phyloP scores from a whole-genome alignment of 106 monocot genomes.

The Gastrodia elata region DNA sequence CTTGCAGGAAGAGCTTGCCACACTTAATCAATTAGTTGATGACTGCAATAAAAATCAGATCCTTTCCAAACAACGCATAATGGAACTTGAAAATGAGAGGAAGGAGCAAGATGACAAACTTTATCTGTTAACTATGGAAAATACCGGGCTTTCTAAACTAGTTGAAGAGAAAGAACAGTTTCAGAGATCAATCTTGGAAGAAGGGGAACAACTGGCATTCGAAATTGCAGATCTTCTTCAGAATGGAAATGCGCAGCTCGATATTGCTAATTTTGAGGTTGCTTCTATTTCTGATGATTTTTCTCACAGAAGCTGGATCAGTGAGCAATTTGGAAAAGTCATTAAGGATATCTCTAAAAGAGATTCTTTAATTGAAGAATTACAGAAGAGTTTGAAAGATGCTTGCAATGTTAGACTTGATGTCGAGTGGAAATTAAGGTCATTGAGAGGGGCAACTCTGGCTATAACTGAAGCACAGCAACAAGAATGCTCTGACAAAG shows the following conservation, averaged over 20 bases:
- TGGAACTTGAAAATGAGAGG: slow-evolving; percentile 37
- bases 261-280: slow-evolving; percentile 51
- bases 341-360: slow-evolving; percentile 48
- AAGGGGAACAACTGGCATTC: slow-evolving; percentile 48
- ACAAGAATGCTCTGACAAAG: slow-evolving; percentile 61
- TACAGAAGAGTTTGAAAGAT: slow-evolving; percentile 66
- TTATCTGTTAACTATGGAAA: slow-evolving; percentile 30
- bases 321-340: slow-evolving; percentile 45
- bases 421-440: slow-evolving; percentile 78
- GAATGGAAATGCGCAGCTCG: slow-evolving; percentile 53
- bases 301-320: slow-evolving; percentile 37
- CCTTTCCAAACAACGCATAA: slow-evolving; percentile 22
- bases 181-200: slow-evolving; percentile 20
- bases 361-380: slow-evolving; percentile 68
- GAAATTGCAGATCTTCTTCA: slow-evolving; percentile 61
- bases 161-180: slow-evolving; percentile 48
- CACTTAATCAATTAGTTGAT: slow-evolving; percentile 41
- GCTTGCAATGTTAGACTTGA: slow-evolving; percentile 50
- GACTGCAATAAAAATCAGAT: slow-evolving; percentile 41
- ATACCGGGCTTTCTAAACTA: slow-evolving; percentile 29
- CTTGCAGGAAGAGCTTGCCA: slow-evolving; percentile 68
- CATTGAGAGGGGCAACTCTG: slow-evolving; percentile 75
- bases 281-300: slow-evolving; percentile 31
- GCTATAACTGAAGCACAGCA: slow-evolving; percentile 81
- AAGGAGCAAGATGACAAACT: slow-evolving; percentile 33